Conservation (phyloP, 1,139 yeast species). For the Hansenula sp. region DNA sequence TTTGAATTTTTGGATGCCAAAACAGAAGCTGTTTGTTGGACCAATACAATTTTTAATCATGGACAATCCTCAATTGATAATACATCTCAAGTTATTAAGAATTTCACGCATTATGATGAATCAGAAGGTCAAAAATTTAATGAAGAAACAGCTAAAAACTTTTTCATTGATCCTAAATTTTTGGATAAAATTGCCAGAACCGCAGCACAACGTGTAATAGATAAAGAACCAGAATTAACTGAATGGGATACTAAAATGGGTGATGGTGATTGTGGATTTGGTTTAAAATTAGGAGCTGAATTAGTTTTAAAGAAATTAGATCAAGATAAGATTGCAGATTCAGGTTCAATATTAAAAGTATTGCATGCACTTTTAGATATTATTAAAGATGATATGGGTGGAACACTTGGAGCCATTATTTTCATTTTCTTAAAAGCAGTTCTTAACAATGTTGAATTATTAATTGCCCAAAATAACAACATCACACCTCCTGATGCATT, state of each 20-base stretch:
- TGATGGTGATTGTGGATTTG: slow-evolving; percentile 51
- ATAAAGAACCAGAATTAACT: slow-evolving; percentile 42
- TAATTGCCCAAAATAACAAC: slow-evolving; percentile 18
- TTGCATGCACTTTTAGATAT: slow-evolving; percentile 19
- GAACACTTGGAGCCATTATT: slow-evolving; percentile 46
- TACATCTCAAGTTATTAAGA: not conserved
- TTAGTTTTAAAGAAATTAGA: slow-evolving; percentile 33
- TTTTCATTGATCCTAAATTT: not conserved
- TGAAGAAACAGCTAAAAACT: not conserved
- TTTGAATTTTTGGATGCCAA: not conserved
- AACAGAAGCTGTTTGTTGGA: slow-evolving; percentile 2
- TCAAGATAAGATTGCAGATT: slow-evolving; percentile 21
- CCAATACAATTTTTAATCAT: not conserved
- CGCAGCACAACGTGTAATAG: slow-evolving; percentile 27
- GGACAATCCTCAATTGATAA: not conserved
- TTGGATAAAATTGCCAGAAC: not conserved
- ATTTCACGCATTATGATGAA: not conserved
- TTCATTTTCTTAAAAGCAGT: slow-evolving; percentile 43
- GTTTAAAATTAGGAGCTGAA: slow-evolving; percentile 39
- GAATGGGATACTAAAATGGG: slow-evolving; percentile 49
- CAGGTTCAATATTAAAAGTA: not conserved
- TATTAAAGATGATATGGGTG: slow-evolving; percentile 50
- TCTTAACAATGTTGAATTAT: slow-evolving; percentile 28
- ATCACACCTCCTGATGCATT: slow-evolving; percentile 23
- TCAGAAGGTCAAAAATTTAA: not conserved